phyloP scores from a whole-genome alignment of 345 rosid genomes.

The Bruguiera sexangula region DNA sequence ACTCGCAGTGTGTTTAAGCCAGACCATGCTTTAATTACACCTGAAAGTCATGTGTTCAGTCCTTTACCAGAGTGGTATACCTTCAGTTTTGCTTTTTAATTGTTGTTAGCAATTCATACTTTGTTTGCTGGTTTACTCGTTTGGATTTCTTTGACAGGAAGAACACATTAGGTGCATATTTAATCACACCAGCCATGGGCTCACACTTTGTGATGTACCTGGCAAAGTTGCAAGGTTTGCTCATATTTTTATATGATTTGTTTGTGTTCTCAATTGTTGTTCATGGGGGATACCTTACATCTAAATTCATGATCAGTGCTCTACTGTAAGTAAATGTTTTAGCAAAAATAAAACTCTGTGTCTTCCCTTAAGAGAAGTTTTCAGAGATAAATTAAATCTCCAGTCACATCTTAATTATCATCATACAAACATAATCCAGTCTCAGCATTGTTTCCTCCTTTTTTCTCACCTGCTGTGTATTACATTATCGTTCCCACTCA shows the following conservation, averaged over 20 bases:
- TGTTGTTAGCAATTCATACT: background rate
- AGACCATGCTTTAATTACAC: slow-evolving; percentile 85
- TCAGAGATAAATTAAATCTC: no score
- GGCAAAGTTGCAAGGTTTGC: slow-evolving; percentile 81
- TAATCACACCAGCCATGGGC: slow-evolving; percentile 85
- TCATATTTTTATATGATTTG: slow-evolving; percentile 8
- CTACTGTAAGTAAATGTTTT: no score
- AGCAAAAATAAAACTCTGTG: no score
- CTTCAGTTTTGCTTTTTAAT: slow-evolving; percentile 7
- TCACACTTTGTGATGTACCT: slow-evolving; percentile 91
- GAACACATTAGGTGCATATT: slow-evolving; percentile 73
- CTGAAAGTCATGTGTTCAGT: slow-evolving; percentile 91
- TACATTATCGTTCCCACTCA: no score
- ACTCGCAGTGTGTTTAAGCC: slow-evolving; percentile 74
- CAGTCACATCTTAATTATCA: no score
- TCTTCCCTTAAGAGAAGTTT: no score
- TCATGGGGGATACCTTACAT: background rate
- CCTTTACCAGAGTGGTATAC: slow-evolving; percentile 84
- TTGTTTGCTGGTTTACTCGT: slow-evolving; percentile 21
- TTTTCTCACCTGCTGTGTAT: no score
- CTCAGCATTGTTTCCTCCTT: no score
- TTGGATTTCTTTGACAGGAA: slow-evolving; percentile 48
- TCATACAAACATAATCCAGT: no score
- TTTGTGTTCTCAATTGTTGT: background rate
- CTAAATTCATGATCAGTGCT: no score